Evolutionary conservation across 352 stramenopile genomes (phyloP).

Genomic region (Globisporangium echinulatum): DNA sequence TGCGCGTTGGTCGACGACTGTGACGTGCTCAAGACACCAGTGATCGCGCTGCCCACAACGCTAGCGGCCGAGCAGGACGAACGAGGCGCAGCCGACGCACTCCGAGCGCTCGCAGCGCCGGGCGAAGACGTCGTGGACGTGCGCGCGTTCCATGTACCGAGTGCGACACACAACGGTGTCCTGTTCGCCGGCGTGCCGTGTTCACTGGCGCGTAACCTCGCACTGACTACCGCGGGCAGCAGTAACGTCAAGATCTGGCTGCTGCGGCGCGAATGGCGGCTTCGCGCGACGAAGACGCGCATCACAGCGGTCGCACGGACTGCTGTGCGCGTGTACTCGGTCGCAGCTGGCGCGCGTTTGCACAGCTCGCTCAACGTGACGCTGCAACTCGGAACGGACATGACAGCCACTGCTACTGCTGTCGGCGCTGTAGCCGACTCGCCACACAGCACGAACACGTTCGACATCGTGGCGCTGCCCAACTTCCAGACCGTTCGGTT

Average conservation of each 20-base stretch:
- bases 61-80: conserved; percentile 8
- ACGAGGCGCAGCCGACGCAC: conserved; percentile 6
- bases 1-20: conserved; percentile 6
- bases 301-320: not conserved
- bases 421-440: not conserved
- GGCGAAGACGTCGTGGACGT: conserved; percentile 10
- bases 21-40: not conserved
- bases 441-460: not conserved
- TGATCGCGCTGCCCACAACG: not conserved
- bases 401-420: not conserved
- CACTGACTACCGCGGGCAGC: not conserved
- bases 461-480: conserved; percentile 8
- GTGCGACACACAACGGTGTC: not conserved
- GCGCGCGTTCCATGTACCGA: conserved; percentile 7
- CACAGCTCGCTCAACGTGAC: conserved; percentile 4
- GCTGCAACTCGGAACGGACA: not conserved
- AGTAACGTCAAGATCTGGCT: not conserved
- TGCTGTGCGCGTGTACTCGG: conserved; percentile 5
- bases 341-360: conserved; percentile 3
- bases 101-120: conserved; percentile 7
- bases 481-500: conserved; percentile 8
- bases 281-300: not conserved
- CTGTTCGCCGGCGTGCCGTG: conserved; percentile 10
- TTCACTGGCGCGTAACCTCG: conserved; percentile 4
- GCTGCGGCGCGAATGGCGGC: conserved; percentile 2